Percentiles rank a stretch among this genome's conserved stretches.
phyloP scores from a whole-genome alignment of 1,284 basidiomycete species.

The Ganoderma meredithae region DNA sequence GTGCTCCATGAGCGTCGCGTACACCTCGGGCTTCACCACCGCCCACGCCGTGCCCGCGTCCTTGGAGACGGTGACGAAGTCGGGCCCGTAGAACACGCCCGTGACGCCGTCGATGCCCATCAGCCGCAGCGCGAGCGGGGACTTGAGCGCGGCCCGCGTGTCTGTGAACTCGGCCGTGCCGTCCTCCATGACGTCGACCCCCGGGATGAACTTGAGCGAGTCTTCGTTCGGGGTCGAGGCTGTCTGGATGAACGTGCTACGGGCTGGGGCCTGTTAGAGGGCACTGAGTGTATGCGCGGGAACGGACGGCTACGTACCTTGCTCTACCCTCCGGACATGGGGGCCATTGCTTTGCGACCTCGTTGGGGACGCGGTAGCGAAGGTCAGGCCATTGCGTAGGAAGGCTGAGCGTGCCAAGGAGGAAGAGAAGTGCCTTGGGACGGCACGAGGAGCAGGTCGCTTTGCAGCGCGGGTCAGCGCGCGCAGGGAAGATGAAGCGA shows the following conservation, averaged over 20 bases:
- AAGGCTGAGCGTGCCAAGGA: conserved; percentile 31
- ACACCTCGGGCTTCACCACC: conserved; percentile 97
- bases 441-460: not conserved
- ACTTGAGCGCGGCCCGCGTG: conserved; percentile 81
- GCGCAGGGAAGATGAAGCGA: conserved; percentile 34
- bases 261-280: conserved; percentile 52
- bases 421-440: conserved; percentile 33
- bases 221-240: conserved; percentile 98
- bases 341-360: conserved; percentile 31
- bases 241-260: conserved; percentile 97
- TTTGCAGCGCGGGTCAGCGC: conserved; percentile 18
- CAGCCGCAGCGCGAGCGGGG: conserved; percentile 91
- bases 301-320: conserved; percentile 29
- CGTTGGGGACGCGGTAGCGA: conserved; percentile 46
- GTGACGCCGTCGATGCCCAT: conserved; percentile 94
- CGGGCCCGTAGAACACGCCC: conserved; percentile 94
- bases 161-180: conserved; percentile 96
- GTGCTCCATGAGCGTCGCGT: conserved; percentile 97
- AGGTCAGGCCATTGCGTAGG: conserved; percentile 45
- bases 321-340: conserved; percentile 31
- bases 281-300: not conserved
- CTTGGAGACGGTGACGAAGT: conserved; percentile 98
- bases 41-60: conserved; percentile 88
- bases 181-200: conserved; percentile 79
- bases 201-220: conserved; percentile 98